Percentiles rank a stretch among this genome's conserved stretches.
Conservation (phyloP, 257 asterid genomes). For the Plantago ovata region DNA sequence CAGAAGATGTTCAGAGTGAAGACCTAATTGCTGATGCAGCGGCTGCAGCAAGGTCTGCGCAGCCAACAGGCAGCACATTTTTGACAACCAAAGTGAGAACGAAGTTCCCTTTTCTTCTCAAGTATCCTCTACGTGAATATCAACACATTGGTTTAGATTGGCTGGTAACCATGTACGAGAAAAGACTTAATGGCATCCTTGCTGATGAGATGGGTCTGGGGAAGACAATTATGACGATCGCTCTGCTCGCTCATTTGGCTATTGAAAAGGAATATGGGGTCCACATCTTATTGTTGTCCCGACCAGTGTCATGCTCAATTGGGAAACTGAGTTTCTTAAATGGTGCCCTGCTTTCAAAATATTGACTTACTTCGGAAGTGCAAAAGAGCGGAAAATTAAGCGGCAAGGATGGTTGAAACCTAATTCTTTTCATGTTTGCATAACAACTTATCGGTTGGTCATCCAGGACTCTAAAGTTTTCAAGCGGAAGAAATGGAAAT, state of each 20-base stretch:
- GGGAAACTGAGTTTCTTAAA: conserved; percentile 98
- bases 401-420: conserved; percentile 99
- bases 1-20: conserved; percentile 63
- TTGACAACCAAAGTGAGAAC: conserved; percentile 92
- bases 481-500: conserved; percentile 99
- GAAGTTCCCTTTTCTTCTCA: conserved; percentile 92
- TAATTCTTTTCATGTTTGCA: conserved; percentile 90
- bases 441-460: conserved; percentile 95
- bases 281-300: conserved; percentile 99
- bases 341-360: conserved; percentile 99
- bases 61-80: conserved; percentile 98
- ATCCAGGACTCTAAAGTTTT: conserved; percentile 94
- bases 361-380: conserved; percentile 98
- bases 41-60: conserved; percentile 97
- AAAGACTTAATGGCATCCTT: conserved; percentile 95
- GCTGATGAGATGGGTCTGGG: conserved; percentile 99
- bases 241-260: conserved; percentile 97
- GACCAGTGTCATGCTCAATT: conserved; percentile 99
- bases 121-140: conserved; percentile 97
- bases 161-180: conserved; percentile 99
- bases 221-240: conserved; percentile 98
- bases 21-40: conserved; percentile 93
- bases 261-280: conserved; percentile 97
- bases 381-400: conserved; percentile 86
- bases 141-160: conserved; percentile 99